Base-by-base conservation (phyloP, 1,284 basidiomycete genomes). In the Volvariella surrecta region DNA sequence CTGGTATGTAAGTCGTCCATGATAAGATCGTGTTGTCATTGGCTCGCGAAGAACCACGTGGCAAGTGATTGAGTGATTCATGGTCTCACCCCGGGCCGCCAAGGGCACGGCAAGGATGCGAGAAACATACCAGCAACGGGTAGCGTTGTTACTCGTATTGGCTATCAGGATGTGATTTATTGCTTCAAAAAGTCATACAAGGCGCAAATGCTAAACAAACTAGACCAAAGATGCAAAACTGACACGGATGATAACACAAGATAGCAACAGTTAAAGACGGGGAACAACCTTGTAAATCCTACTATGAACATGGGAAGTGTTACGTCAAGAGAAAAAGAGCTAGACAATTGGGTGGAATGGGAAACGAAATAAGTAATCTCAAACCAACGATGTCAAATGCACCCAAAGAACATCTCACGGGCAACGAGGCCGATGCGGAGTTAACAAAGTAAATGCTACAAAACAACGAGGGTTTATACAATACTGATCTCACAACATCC, bases 131-230 rank as follows among this genome's bases (percentile, higher is more conserved):
- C n/a, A n/a, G n/a, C n/a, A n/a, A n/a, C n/a, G n/a, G n/a, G n/a
- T n/a, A n/a, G n/a, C n/a, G n/a, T n/a, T n/a, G n/a, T n/a, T n/a
- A n/a, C n/a, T n/a, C n/a, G n/a, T n/a, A n/a, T n/a, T n/a, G n/a
- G n/a, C n/a, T n/a, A n/a, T n/a, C n/a, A n/a, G 16, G 35, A 37
- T 11, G 35, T 9, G 19, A 37, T 20, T 37, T 20, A 11, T 15
- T 17, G 9, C 11, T 8, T 18, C 11, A 46, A 44, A 48, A 43
- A 50, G 46, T 38, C 49, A 54, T 54, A 54, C 52, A 55, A 55
- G 50, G 49, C 49, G 48, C 46, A 35, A 6, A 48, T 52, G 50
- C 50, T 54, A 55, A 52, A 55, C 52, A 54, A 52, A 54, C 49
- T 45, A 49, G 44, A 44, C 30, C 47, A 50, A 44, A 48, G 48